Percentiles rank a stretch among this genome's conserved stretches.
phyloP scores from a whole-genome alignment of 352 stramenopile genomes.

The Phytopythium boreale region DNA sequence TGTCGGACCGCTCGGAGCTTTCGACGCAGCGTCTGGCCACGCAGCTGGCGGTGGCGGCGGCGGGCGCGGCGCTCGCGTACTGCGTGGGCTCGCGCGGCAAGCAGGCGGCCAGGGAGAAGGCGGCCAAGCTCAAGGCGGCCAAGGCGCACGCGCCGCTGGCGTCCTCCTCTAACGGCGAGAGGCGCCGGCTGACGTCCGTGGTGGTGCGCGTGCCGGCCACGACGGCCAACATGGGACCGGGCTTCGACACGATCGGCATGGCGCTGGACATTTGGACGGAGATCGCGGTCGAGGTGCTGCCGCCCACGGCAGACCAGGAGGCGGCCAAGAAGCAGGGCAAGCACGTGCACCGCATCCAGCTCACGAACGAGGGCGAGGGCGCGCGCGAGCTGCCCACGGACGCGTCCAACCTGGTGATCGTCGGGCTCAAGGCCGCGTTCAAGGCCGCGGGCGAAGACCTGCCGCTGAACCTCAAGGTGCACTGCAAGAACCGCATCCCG shows the following conservation, averaged over 20 bases:
- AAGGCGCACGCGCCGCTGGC: conserved; percentile 14
- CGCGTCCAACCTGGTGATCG: conserved; percentile 92
- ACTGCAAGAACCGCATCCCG: conserved; percentile 97
- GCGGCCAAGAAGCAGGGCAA: conserved; percentile 5
- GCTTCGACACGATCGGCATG: conserved; percentile 98
- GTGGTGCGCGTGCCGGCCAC: conserved; percentile 98
- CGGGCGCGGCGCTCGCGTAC: conserved; percentile 53
- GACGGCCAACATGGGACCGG: conserved; percentile 98
- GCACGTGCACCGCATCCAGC: conserved; percentile 84
- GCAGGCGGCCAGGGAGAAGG: conserved; percentile 21
- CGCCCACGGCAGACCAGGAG: conserved; percentile 16
- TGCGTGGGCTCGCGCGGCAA: conserved; percentile 60
- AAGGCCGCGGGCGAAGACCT: conserved; percentile 93
- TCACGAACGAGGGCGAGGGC: conserved; percentile 97
- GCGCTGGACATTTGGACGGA: conserved; percentile 99
- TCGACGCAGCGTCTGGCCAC: conserved; percentile 32
- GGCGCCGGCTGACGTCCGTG: conserved; percentile 77
- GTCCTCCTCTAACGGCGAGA: conserved; percentile 22
- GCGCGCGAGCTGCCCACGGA: conserved; percentile 89
- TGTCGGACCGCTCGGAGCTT: conserved; percentile 16
- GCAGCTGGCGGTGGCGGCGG: conserved; percentile 56
- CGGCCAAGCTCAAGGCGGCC: conserved; percentile 16
- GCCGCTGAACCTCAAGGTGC: conserved; percentile 92
- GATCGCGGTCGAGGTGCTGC: conserved; percentile 92
- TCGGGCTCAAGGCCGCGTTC: conserved; percentile 95